These are phyloP conservation scores for Simplicillium aogashimaense DNA, from an alignment of 2,329 filamentous ascomycete species.

Conservation along the genomic window DNA sequence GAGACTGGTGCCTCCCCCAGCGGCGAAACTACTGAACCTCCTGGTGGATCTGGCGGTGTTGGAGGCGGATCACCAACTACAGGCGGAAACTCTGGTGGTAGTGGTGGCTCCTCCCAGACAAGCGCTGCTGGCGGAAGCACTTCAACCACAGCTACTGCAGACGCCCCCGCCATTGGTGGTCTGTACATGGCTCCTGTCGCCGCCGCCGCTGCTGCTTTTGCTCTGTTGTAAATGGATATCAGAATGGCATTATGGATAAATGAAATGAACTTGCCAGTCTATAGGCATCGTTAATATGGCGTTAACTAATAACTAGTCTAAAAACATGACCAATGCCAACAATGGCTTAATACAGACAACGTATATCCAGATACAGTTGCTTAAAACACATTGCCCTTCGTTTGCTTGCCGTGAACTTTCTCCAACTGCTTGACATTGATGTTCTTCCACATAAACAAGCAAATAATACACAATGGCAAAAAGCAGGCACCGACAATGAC, in stretches of 20 bases:
- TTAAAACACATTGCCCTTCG: conserved; percentile 25
- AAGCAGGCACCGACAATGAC: conserved; percentile 27
- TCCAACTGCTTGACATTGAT: conserved; percentile 29
- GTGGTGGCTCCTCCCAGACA: background rate
- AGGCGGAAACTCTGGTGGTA: background rate
- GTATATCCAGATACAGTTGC: too few relatives aligned
- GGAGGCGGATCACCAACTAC: background rate
- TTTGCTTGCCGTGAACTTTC: conserved; percentile 20
- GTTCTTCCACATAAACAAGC: conserved; percentile 27
- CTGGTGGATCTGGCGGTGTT: too few relatives aligned
- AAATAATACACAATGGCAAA: conserved; percentile 22
- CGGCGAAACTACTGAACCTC: too few relatives aligned
- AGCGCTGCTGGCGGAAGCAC: background rate
- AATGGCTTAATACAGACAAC: too few relatives aligned
- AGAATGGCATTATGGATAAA: background rate
- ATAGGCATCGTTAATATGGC: too few relatives aligned
- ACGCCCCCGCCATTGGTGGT: conserved; percentile 2
- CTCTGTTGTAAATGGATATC: conserved; percentile 5
- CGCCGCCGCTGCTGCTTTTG: conserved; percentile 5
- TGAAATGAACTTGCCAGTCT: too few relatives aligned
- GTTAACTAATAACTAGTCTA: too few relatives aligned
- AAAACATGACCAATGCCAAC: too few relatives aligned
- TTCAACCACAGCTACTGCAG: background rate
- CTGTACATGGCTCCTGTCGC: conserved; percentile 5
- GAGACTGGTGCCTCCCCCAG: too few relatives aligned